Conservation (phyloP, 2,329 filamentous ascomycete genomes). For the Trichoderma simmonsii region DNA sequence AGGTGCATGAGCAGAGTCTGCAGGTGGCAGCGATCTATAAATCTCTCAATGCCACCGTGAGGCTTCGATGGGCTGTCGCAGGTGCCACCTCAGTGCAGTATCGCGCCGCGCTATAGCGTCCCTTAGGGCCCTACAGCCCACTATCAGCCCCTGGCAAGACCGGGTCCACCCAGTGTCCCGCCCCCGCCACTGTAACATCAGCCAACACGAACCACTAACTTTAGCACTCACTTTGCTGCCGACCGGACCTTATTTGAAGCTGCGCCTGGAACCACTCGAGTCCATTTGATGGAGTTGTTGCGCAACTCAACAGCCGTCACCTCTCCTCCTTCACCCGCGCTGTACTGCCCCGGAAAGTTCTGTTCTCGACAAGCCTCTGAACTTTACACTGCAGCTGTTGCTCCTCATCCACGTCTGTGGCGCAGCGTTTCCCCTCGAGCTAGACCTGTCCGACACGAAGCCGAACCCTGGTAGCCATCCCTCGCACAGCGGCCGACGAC, state of each 20-base stretch:
- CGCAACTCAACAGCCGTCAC: not conserved
- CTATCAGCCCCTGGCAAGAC: conserved; percentile 2
- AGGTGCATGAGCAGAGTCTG: not conserved
- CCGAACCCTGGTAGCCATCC: not conserved
- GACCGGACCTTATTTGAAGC: conserved; percentile 2
- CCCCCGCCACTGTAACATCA: conserved; percentile 29
- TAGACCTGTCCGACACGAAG: not conserved
- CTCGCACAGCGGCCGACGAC: not conserved
- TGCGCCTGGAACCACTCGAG: not conserved
- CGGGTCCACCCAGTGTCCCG: conserved; percentile 26
- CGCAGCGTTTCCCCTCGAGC: not conserved
- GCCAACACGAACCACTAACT: conserved; percentile 15
- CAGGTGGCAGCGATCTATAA: conserved; percentile 11
- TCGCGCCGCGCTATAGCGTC: conserved; percentile 13
- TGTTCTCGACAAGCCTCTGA: conserved; percentile 1
- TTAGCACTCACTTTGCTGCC: conserved; percentile 2
- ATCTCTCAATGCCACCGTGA: conserved; percentile 16
- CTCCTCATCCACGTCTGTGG: not conserved
- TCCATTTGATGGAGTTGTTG: not conserved
- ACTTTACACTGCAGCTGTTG: not conserved
- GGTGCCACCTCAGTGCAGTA: conserved; percentile 11
- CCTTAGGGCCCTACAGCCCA: conserved; percentile 1
- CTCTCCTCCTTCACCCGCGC: not conserved
- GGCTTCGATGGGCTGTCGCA: conserved; percentile 12
- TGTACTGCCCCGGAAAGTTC: not conserved